Evolutionary conservation across 495 filamentous ascomycete genomes (phyloP), one percentile per base, ranked within the genome.

Genomic region (Daldinia bambusicola): DNA sequence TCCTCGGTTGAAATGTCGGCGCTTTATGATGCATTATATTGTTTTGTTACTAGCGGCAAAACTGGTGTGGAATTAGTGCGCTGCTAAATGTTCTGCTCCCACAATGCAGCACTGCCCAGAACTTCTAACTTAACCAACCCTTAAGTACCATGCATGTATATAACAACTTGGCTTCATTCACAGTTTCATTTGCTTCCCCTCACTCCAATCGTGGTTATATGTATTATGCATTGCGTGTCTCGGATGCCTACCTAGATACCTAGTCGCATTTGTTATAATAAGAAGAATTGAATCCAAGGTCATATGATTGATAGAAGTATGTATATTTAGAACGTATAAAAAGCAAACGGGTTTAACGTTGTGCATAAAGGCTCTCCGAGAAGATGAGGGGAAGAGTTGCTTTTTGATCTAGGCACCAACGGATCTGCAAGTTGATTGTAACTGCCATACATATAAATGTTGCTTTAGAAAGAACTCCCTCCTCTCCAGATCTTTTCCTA

Each of bases 1-100:
- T 32, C 9, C 26, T 31, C 51, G 51, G 38, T 45, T 62, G 59
- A 14, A 40, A 38, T n/a, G 30, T 62, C 18, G 7, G n/a, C 4
- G n/a, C 32, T 7, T 20, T 22, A 7, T 0, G n/a, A 5, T 9
- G 26, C 6, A 12, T 30, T 62, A 61, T 50, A 61, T 61, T 36
- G 45, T 6, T 0, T 22, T 22, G 18, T 20, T 12, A 8, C 1
- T 48, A 48, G 43, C 43, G 43, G 43, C 26, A 9, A 2, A 16
- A 20, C 10, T 16, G 18, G 9, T 48, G 14, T 45, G 18, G 2
- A 48, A 12, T 48, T 48, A 20, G 41, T 18, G 16, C 16, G 14
- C 13, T 41, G 26, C 26, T n/a, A n/a, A 14, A 4, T 14, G 4
- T 6, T 4, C 10, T 1, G 10, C 14, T 14, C 37, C 37, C 8